Percentiles rank a stretch among this genome's conserved stretches.
These are phyloP conservation scores for Mortierella sp. DNA, from an alignment of 371 early-diverging fungal genomes.

Conservation along the genomic window DNA sequence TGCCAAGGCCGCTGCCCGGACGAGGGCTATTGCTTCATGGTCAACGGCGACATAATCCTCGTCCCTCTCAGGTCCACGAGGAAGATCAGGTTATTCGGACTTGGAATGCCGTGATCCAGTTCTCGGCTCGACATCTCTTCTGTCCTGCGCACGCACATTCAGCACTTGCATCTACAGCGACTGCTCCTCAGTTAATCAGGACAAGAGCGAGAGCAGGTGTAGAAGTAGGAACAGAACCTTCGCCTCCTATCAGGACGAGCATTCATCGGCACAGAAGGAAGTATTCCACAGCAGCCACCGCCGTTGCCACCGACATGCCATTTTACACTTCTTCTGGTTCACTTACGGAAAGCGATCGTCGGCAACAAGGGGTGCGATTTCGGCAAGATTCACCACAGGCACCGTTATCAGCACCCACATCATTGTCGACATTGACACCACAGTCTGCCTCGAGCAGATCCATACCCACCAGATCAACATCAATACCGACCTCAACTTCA, in stretches of 20 bases:
- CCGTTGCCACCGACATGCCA: slow-evolving; percentile 16
- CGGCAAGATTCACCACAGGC: neutral
- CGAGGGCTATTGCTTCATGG: slow-evolving; percentile 20
- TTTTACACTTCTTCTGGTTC: neutral
- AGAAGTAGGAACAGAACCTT: neutral
- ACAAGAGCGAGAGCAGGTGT: neutral
- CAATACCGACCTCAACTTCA: neutral
- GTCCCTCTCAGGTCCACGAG: neutral
- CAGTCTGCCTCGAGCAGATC: neutral
- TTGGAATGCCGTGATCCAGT: slow-evolving; percentile 47
- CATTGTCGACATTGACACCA: neutral
- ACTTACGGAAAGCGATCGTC: neutral
- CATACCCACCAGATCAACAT: neutral
- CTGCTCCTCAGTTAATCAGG: neutral
- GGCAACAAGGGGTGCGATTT: neutral
- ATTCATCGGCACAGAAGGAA: no score
- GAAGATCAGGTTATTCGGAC: slow-evolving; percentile 13
- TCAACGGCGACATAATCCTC: neutral
- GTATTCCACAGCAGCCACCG: neutral
- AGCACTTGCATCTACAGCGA: neutral
- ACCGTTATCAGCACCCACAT: neutral
- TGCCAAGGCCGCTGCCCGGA: slow-evolving; percentile 38
- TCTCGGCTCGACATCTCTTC: slow-evolving; percentile 47
- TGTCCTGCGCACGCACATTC: slow-evolving; percentile 34
- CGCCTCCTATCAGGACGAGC: no score